A percentile compares a stretch with the other conserved stretches of the same genome.
phyloP scores from a whole-genome alignment of 805 yeast genomes.

The Metschnikowia chrysomelidarum region DNA sequence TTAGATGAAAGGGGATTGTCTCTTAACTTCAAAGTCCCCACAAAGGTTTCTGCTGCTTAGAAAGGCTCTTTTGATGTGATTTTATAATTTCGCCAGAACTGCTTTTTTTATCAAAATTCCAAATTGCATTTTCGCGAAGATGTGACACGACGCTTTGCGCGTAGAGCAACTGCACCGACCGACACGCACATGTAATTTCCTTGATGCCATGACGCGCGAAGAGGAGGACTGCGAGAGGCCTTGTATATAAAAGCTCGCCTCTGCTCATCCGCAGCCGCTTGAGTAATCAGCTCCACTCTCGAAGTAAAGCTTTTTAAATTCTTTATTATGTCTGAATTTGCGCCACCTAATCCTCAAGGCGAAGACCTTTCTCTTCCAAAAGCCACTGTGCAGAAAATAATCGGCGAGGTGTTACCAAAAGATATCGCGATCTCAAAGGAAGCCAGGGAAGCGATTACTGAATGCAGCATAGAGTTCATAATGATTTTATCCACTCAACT shows the following conservation, averaged over 20 bases:
- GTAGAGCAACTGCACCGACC: slow-evolving; percentile 7
- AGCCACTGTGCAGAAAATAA: slow-evolving; percentile 95
- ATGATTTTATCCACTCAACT: slow-evolving; percentile 93
- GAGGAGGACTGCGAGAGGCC: slow-evolving; percentile 11
- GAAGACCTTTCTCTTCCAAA: slow-evolving; percentile 46
- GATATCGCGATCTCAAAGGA: slow-evolving; percentile 88
- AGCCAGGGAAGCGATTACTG: slow-evolving; percentile 91
- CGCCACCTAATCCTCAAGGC: slow-evolving; percentile 27
- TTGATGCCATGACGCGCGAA: slow-evolving; percentile 8
- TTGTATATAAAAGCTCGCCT: slow-evolving; percentile 11
- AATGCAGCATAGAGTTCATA: slow-evolving; percentile 92
- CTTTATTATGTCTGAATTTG: slow-evolving; percentile 38
- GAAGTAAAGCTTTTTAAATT: neutral
- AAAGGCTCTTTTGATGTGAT: no score
- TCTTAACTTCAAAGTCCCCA: no score
- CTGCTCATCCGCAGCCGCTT: slow-evolving; percentile 9
- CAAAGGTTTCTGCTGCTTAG: no score
- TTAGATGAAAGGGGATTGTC: no score
- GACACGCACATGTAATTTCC: no score
- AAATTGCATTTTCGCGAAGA: no score
- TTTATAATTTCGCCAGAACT: no score
- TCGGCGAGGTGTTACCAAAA: slow-evolving; percentile 84
- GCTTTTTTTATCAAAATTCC: no score
- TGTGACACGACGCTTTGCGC: no score
- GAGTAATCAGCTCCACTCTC: neutral